A percentile compares a stretch with the other conserved stretches of the same genome.
phyloP scores from a whole-genome alignment of 257 asterid genomes.

The Fraxinus anomala region DNA sequence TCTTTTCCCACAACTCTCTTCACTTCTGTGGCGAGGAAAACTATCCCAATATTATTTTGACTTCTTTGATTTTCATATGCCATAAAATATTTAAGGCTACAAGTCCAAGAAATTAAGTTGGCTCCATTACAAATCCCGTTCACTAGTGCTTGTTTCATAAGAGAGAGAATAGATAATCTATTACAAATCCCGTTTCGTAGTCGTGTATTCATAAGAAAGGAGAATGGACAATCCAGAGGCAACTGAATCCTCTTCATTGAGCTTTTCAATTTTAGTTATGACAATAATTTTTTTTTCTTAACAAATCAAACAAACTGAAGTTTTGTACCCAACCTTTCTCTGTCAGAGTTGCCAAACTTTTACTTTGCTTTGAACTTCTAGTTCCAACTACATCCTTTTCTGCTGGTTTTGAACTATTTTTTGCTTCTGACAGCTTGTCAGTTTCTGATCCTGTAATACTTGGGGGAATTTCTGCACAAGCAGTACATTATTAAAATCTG shows the following conservation, averaged over 20 bases:
- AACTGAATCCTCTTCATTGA: conserved; percentile 1
- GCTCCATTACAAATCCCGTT: conserved; percentile 12
- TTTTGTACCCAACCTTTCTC: conserved; percentile 34
- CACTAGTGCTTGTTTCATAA: not conserved
- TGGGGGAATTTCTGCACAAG: conserved; percentile 30
- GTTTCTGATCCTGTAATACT: conserved; percentile 26
- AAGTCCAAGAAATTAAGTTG: conserved; percentile 19
- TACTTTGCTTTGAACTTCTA: conserved; percentile 28
- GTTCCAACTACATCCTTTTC: conserved; percentile 16
- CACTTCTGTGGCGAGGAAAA: not conserved
- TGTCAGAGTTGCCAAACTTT: conserved; percentile 25
- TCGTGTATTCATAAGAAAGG: not conserved
- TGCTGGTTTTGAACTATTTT: conserved; percentile 30
- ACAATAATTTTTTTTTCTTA: not conserved
- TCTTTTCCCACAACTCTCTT: conserved; percentile 18
- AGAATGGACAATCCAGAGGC: conserved; percentile 15
- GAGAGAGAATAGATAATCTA: conserved; percentile 19
- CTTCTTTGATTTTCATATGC: conserved; percentile 13
- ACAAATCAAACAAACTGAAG: not conserved
- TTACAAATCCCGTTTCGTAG: conserved; percentile 9
- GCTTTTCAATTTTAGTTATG: not conserved
- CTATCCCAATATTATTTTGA: not conserved
- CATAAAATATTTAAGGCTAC: not conserved
- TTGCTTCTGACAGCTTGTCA: conserved; percentile 32
- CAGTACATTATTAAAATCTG: conserved; percentile 12